Base-by-base conservation (phyloP, 208 protist species). In the Crithidia acanthocephali region DNA sequence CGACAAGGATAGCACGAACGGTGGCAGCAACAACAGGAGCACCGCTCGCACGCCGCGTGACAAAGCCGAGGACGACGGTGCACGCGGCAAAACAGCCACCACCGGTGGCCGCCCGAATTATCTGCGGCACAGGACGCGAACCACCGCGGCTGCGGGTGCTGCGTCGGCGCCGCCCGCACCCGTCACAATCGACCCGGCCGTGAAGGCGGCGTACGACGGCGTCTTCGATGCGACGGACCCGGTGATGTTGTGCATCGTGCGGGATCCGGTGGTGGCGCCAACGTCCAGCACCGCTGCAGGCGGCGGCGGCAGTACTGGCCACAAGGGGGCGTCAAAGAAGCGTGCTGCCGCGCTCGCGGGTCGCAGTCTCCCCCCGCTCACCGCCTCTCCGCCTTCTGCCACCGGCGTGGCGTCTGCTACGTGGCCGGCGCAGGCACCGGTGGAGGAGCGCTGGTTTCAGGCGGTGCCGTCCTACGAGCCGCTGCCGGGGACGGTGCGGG, bases 391-490 rank as follows among this genome's bases (percentile, higher is more conserved):
- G 56, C 7, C n/a, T n/a, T n/a, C n/a, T 23, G 2, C 27, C 42
- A 33, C 32, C 57, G 25, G 59, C 59, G 23, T 40, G 30, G 42
- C 47, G 20, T 44, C 61, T n/a, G 65, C 53, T 20, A 61, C 76
- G 60, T 80, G 74, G 71, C 70, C 76, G 18, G 35, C 79, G 15
- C 52, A 60, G 11, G 28, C 51, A 16, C 22, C 64, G 60, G 53
- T 44, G 65, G 76, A 50, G 44, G 57, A 77, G 40, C 76, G 84
- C 32, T 95, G 90, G 90, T 95, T 95, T 61, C 76, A 80, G 7
- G 81, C 80, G 42, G 86, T 95, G 20, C 87, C 90, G 25, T 80
- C 75, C 11, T 89, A 86, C 79, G 84, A 89, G 56, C 90, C 90
- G 35, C 81, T 95, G 48, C 90, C 90, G 10, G 90, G 90, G 18